These are phyloP conservation scores for Beauveria caledonica DNA, from an alignment of 2,329 filamentous ascomycete species.

Conservation along the genomic window DNA sequence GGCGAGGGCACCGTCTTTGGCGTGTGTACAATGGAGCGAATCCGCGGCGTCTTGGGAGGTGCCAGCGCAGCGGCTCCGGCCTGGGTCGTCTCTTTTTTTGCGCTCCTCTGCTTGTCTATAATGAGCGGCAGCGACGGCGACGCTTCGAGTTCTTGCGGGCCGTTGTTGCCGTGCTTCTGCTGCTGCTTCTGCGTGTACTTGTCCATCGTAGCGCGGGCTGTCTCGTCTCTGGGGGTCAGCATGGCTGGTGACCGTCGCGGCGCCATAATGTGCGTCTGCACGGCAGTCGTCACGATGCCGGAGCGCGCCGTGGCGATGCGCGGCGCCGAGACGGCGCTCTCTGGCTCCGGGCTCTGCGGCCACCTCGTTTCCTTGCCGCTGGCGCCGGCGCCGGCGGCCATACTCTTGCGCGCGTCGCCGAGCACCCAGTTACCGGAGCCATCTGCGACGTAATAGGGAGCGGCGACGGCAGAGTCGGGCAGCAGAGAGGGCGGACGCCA, in stretches of 20 bases:
- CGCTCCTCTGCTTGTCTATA: neutral
- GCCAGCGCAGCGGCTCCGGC: neutral
- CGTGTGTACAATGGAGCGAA: neutral
- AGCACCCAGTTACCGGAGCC: slow-evolving; percentile 47
- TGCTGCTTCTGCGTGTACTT: neutral
- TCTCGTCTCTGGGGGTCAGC: neutral
- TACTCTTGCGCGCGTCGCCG: slow-evolving; percentile 26
- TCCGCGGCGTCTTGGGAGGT: neutral
- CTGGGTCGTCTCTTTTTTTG: neutral
- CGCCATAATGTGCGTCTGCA: slow-evolving; percentile 1
- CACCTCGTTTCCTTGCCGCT: neutral
- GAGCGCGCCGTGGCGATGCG: slow-evolving; percentile 3
- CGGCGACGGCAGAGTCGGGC: slow-evolving; percentile 24
- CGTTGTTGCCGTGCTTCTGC: neutral
- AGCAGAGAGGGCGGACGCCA: slow-evolving; percentile 42
- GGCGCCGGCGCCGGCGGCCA: slow-evolving; percentile 10
- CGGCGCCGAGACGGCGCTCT: neutral
- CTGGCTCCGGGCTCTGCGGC: neutral
- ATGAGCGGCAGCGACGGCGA: neutral
- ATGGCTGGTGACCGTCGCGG: neutral
- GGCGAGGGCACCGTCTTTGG: slow-evolving; percentile 11
- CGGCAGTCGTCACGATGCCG: neutral
- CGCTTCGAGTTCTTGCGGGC: neutral
- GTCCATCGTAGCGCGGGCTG: no score
- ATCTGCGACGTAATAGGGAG: slow-evolving; percentile 38